These are phyloP conservation scores for Meyerozyma smithsonii DNA, from an alignment of 1,139 yeast genomes.

Conservation along the genomic window DNA sequence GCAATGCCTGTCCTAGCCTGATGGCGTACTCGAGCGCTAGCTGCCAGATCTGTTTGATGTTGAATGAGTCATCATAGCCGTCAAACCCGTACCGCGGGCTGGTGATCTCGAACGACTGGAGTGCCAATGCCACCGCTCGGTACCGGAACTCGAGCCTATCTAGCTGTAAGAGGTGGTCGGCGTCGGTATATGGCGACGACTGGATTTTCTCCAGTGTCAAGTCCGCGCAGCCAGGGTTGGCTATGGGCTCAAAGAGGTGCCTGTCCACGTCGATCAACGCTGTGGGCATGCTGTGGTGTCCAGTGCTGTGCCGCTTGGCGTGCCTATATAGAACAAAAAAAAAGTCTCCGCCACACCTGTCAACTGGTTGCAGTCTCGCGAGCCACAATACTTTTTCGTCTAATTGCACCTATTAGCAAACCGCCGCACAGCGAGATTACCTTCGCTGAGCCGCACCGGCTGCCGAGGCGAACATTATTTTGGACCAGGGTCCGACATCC, in stretches of 20 bases:
- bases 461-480: no score
- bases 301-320: background rate
- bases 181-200: constrained; percentile 25
- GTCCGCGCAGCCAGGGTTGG: background rate
- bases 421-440: no score
- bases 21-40: constrained; percentile 14
- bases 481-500: no score
- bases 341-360: no score
- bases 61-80: constrained; percentile 20
- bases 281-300: constrained; percentile 1
- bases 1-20: constrained; percentile 10
- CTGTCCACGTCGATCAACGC: constrained; percentile 2
- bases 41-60: constrained; percentile 16
- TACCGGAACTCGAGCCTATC: constrained; percentile 15
- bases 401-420: no score
- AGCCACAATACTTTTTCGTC: no score
- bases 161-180: constrained; percentile 20
- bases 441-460: no score
- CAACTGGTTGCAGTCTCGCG: no score
- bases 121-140: constrained; percentile 21
- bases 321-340: no score
- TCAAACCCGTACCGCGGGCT: constrained; percentile 17
- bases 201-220: constrained; percentile 9
- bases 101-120: constrained; percentile 18
- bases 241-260: constrained; percentile 1